Conservation (phyloP, 2,329 filamentous ascomycete species). For the Beauveria varroae region DNA sequence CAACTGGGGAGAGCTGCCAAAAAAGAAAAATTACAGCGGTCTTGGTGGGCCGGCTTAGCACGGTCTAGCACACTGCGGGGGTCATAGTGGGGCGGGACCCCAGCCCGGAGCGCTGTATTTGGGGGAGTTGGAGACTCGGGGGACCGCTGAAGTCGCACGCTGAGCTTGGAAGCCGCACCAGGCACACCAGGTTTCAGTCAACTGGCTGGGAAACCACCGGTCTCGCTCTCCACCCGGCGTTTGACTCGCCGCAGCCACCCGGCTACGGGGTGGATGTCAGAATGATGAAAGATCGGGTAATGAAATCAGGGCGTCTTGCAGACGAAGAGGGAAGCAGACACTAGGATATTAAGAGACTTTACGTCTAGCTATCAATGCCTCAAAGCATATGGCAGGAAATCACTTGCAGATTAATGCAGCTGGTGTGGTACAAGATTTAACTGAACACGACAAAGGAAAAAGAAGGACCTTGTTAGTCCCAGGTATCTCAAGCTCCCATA, state of each 20-base stretch:
- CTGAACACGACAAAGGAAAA: not conserved
- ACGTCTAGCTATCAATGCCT: no score
- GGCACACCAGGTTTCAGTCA: not conserved
- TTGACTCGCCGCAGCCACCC: slow-evolving; percentile 6
- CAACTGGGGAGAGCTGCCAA: not conserved
- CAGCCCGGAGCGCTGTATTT: not conserved
- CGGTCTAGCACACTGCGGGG: slow-evolving; percentile 2
- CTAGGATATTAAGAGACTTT: no score
- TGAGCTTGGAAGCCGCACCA: not conserved
- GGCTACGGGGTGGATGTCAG: not conserved
- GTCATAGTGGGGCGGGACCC: not conserved
- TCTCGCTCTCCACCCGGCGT: not conserved
- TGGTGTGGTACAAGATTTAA: not conserved
- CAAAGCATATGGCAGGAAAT: not conserved
- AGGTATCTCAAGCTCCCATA: not conserved
- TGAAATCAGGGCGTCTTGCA: not conserved
- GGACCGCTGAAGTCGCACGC: not conserved
- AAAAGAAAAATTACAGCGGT: not conserved
- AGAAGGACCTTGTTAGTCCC: not conserved
- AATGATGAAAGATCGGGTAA: slow-evolving; percentile 9
- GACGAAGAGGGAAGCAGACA: no score
- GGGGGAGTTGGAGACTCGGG: not conserved
- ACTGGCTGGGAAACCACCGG: slow-evolving; percentile 6
- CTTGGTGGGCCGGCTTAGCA: slow-evolving; percentile 6
- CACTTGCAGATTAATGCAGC: not conserved